Percentiles rank a stretch among this genome's conserved stretches.
These are phyloP conservation scores for Trichoderma asperelloides DNA, from an alignment of 495 filamentous ascomycete genomes.

Conservation along the genomic window DNA sequence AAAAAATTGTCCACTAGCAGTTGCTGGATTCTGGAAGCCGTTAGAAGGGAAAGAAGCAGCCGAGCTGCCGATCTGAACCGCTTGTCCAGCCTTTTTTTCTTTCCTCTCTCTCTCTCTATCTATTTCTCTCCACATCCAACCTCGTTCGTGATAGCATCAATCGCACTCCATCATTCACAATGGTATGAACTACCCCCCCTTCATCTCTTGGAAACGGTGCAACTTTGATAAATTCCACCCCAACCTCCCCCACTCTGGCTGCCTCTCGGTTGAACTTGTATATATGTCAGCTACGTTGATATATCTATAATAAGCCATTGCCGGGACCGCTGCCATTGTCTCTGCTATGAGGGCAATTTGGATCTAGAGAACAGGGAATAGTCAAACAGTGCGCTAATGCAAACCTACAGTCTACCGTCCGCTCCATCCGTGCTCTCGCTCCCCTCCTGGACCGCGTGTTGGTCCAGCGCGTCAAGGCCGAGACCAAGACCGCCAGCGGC, in stretches of 20 bases:
- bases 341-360: no score
- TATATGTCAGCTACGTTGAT: no score
- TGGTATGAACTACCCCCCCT: conserved; percentile 32
- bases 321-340: background rate
- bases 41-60: conserved; percentile 7
- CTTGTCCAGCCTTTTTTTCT: conserved; percentile 14
- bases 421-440: conserved; percentile 88
- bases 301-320: background rate
- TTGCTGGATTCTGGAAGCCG: conserved; percentile 10
- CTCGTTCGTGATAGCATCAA: background rate
- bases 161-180: conserved; percentile 19
- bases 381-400: background rate
- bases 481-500: conserved; percentile 87
- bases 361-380: background rate
- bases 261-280: background rate
- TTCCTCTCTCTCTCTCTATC: background rate
- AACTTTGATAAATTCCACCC: background rate
- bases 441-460: conserved; percentile 98
- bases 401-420: conserved; percentile 53
- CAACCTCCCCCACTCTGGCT: background rate
- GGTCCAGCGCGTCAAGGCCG: conserved; percentile 95
- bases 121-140: conserved; percentile 12
- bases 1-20: conserved; percentile 8
- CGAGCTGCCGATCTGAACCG: conserved; percentile 13
- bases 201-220: background rate